Conservation (phyloP, 306 rosid species). For the Gynostemma pentaphyllum region DNA sequence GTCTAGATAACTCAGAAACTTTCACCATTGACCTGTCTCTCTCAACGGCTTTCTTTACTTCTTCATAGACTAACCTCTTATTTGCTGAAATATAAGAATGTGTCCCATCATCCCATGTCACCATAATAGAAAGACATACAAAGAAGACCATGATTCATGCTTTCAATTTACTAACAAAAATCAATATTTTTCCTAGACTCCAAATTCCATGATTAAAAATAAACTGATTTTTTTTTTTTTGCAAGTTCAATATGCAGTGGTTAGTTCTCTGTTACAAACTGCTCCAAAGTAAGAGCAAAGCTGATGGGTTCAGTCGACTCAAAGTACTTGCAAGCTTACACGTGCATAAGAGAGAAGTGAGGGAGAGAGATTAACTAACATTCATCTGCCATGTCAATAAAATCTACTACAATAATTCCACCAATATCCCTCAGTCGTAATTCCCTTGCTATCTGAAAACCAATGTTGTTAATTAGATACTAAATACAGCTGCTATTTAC, state of each 20-base stretch:
- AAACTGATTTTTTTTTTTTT: too few relatives aligned
- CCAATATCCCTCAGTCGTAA: slow-evolving; percentile 91
- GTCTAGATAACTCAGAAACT: slow-evolving; percentile 84
- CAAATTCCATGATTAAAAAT: not conserved
- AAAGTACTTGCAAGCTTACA: not conserved
- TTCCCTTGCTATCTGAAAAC: slow-evolving; percentile 88
- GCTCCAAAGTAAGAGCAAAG: not conserved
- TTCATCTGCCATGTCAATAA: slow-evolving; percentile 92
- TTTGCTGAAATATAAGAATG: slow-evolving; percentile 47
- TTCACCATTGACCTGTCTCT: slow-evolving; percentile 82
- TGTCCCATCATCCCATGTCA: slow-evolving; percentile 6
- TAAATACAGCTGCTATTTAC: not conserved
- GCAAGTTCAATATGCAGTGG: not conserved
- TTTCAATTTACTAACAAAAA: not conserved
- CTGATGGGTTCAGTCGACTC: not conserved
- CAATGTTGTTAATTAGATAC: slow-evolving; percentile 20
- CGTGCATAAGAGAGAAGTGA: not conserved
- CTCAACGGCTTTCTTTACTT: slow-evolving; percentile 87
- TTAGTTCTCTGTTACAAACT: not conserved
- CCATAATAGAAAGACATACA: not conserved
- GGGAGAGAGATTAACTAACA: slow-evolving; percentile 33
- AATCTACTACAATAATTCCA: slow-evolving; percentile 96
- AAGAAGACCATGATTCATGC: not conserved
- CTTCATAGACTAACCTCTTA: slow-evolving; percentile 90
- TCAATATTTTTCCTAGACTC: not conserved